Base-by-base conservation (phyloP, 371 early-diverging fungal species). In the Apophysomyces trapeziformis region DNA sequence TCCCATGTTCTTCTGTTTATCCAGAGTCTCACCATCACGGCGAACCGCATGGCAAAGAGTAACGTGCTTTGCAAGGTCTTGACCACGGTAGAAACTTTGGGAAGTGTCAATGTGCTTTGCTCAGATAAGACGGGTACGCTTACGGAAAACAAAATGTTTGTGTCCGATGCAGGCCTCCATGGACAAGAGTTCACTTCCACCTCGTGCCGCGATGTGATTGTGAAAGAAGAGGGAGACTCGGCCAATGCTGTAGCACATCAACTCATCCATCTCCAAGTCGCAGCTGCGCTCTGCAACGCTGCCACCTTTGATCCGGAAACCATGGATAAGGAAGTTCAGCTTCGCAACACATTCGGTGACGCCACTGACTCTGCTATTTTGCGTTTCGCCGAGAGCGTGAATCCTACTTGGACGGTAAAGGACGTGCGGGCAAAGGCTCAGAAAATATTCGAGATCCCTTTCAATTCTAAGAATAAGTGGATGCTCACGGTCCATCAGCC, bases 121-220 rank as follows among this genome's bases (percentile, higher is more conserved):
- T 96, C 96, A 0, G 97, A 97, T 74, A 98, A 98, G 80, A 96
- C 97, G 0, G 97, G 98, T 63, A 97, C 98, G 41, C 77, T 98
- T 66, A 96, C 97, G 21, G 87, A 95, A 60, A 98, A 96, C 79
- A 94, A 95, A 74, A 97, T 98, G 89, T 75, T 69, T 58, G 85
- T 92, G 38, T 76, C 78, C 45, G 76, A 80, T 58, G 68, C 82
- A 4, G 80, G 77, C 56, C 69, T 87, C 57, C 67, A 75, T 41
- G 76, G 80, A 57, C 67, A 78, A 7, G 69, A 70, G 21, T 69
- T 70, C 37, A 73, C 75, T 32, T 75, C 78, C 6, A 64, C 68
- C 8, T 70, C 67, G 1, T 71, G 71, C 36, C 68, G 71, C 45
- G 63, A 67, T 54, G 66, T 44, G 2, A 37, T 72, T 35, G 62